phyloP scores from a whole-genome alignment of 225 moss, liverwort and hornwort genomes.

The Polytrichum commune region DNA sequence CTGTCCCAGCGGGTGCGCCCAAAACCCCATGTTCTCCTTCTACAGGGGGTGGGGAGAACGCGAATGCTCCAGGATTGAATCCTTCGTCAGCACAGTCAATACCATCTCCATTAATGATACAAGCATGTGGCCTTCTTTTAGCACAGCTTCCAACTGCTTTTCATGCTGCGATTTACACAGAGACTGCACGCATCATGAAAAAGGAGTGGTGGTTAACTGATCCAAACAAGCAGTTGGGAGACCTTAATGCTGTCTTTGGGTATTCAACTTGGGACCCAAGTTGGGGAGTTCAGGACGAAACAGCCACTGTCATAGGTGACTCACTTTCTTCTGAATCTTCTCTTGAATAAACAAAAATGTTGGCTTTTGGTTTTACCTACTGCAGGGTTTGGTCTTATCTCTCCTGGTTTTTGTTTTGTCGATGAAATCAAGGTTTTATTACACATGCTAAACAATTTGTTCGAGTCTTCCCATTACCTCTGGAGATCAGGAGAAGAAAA shows the following conservation, averaged over 20 bases:
- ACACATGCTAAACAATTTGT: too few relatives aligned
- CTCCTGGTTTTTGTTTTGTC: too few relatives aligned
- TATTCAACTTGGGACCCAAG: constrained; percentile 90
- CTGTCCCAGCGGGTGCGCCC: constrained; percentile 53
- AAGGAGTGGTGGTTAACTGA: constrained; percentile 96
- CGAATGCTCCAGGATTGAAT: constrained; percentile 23
- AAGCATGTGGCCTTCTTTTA: constrained; percentile 92
- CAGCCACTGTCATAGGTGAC: constrained; percentile 74
- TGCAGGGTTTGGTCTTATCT: not conserved
- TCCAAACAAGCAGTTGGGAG: constrained; percentile 64
- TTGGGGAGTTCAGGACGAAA: constrained; percentile 93
- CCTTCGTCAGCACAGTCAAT: constrained; percentile 35
- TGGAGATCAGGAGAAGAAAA: too few relatives aligned
- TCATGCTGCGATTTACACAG: constrained; percentile 69
- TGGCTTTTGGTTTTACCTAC: not conserved
- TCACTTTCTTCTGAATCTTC: not conserved
- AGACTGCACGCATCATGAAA: constrained; percentile 77
- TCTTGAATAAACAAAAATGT: not conserved
- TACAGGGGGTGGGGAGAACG: constrained; percentile 56
- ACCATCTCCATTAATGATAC: constrained; percentile 72
- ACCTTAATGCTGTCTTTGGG: constrained; percentile 78
- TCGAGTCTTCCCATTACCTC: too few relatives aligned
- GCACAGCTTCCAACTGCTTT: constrained; percentile 87
- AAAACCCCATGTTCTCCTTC: constrained; percentile 74
- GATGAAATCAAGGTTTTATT: too few relatives aligned